Evolutionary conservation across 2,329 filamentous ascomycete species (phyloP).

Genomic region (Seiridium unicorne): DNA sequence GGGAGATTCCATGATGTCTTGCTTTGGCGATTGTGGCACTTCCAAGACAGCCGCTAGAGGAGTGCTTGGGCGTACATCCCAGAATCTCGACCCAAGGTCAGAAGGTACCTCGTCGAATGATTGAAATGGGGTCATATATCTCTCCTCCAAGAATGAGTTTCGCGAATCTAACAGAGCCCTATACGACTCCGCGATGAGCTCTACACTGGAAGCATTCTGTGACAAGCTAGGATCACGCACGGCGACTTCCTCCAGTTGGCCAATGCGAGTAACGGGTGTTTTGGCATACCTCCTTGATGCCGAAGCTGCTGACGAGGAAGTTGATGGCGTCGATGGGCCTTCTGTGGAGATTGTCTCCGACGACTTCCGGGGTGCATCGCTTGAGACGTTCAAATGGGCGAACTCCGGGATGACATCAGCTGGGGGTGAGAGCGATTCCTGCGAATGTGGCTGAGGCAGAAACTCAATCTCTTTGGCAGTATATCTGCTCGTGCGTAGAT

Average conservation of each 20-base stretch:
- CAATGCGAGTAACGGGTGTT: slow-evolving; percentile 48
- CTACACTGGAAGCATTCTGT: slow-evolving; percentile 33
- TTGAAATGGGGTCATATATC: not conserved
- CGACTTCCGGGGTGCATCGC: slow-evolving; percentile 17
- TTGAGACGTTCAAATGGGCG: slow-evolving; percentile 32
- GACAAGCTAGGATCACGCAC: not conserved
- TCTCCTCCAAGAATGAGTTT: slow-evolving; percentile 29
- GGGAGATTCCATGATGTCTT: slow-evolving; percentile 25
- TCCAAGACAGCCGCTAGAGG: slow-evolving; percentile 14
- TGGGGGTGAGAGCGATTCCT: slow-evolving; percentile 10
- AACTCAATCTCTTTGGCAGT: slow-evolving; percentile 13
- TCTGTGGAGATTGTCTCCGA: slow-evolving; percentile 12
- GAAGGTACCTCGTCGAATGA: not conserved
- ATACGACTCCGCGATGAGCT: slow-evolving; percentile 52
- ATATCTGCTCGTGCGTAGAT: slow-evolving; percentile 25
- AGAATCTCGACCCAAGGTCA: not conserved
- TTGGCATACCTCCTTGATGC: slow-evolving; percentile 45
- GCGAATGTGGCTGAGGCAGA: slow-evolving; percentile 9
- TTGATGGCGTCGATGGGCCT: slow-evolving; percentile 16
- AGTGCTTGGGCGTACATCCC: not conserved
- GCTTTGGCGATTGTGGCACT: slow-evolving; percentile 11
- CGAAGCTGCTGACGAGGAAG: slow-evolving; percentile 19
- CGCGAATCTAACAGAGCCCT: slow-evolving; percentile 42
- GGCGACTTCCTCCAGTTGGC: slow-evolving; percentile 41
- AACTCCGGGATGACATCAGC: slow-evolving; percentile 21